phyloP scores from a whole-genome alignment of 2,329 filamentous ascomycete genomes.

The Venturia asperata region DNA sequence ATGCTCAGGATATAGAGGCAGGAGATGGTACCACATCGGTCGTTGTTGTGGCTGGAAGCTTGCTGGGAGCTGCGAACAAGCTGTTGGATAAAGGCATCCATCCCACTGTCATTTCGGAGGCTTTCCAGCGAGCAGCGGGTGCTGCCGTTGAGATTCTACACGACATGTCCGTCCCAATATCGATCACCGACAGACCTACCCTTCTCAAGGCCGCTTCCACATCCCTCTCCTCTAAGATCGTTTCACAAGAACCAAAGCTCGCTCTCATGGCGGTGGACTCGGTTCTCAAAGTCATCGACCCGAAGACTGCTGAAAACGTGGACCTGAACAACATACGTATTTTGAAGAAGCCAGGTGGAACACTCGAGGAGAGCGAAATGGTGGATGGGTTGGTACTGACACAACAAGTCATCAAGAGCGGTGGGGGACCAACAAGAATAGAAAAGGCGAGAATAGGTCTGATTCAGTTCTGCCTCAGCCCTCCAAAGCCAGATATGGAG shows the following conservation, averaged over 20 bases:
- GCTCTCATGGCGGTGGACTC: slow-evolving; percentile 98
- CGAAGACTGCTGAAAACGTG: slow-evolving; percentile 92
- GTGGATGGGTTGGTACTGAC: slow-evolving; percentile 89
- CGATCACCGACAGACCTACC: slow-evolving; percentile 77
- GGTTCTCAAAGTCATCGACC: slow-evolving; percentile 89
- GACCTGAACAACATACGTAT: slow-evolving; percentile 95
- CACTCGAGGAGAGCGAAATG: slow-evolving; percentile 97
- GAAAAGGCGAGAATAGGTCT: slow-evolving; percentile 96
- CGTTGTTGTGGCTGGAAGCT: slow-evolving; percentile 92
- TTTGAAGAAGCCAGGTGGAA: slow-evolving; percentile 94
- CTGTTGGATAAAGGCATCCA: slow-evolving; percentile 88
- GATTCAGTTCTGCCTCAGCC: slow-evolving; percentile 97
- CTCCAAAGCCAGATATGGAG: slow-evolving; percentile 99
- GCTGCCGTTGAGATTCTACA: slow-evolving; percentile 85
- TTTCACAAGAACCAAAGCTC: slow-evolving; percentile 92
- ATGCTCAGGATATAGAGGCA: slow-evolving; percentile 95
- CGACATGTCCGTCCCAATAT: slow-evolving; percentile 91
- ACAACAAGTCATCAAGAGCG: slow-evolving; percentile 88
- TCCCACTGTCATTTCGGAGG: slow-evolving; percentile 93
- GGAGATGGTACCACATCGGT: slow-evolving; percentile 98
- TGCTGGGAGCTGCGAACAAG: slow-evolving; percentile 87
- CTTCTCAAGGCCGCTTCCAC: slow-evolving; percentile 96
- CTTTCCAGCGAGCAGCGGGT: slow-evolving; percentile 89
- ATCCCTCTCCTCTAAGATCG: slow-evolving; percentile 96
- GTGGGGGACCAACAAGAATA: slow-evolving; percentile 82